Percentiles rank a stretch among this genome's conserved stretches.
Conservation (phyloP, 441 rosid genomes). For the Jatropha multifida region DNA sequence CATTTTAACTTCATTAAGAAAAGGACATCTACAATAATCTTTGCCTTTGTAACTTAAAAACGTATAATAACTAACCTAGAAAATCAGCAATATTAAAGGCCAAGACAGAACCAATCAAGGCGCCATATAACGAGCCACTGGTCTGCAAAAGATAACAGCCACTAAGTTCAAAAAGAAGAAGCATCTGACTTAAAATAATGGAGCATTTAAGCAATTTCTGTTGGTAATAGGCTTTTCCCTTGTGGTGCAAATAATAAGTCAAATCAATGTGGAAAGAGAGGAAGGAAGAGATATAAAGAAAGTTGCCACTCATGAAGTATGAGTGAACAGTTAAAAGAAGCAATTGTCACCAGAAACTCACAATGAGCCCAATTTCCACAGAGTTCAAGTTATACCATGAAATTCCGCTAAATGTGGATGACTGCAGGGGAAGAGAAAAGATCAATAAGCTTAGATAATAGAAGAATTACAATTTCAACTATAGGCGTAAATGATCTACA, state of each 20-base stretch:
- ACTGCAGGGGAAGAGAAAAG: slow-evolving; percentile 49
- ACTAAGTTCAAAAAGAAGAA: slow-evolving; percentile 1
- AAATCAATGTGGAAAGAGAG: not conserved
- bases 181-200: not conserved
- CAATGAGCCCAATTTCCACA: slow-evolving; percentile 84
- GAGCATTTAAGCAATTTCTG: not conserved
- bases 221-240: too few species aligned
- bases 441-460: slow-evolving; percentile 17
- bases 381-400: slow-evolving; percentile 88
- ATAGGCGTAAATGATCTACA: not conserved
- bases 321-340: not conserved
- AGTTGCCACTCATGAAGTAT: not conserved
- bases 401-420: slow-evolving; percentile 70
- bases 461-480: slow-evolving; percentile 4
- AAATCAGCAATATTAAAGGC: slow-evolving; percentile 87
- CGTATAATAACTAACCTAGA: slow-evolving; percentile 57
- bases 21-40: slow-evolving; percentile 20
- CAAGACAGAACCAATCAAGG: slow-evolving; percentile 86
- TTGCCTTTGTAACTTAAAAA: not conserved
- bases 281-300: not conserved
- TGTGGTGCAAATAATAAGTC: not conserved
- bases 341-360: slow-evolving; percentile 43
- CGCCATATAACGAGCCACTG: slow-evolving; percentile 96
- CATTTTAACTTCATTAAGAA: slow-evolving; percentile 25
- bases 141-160: slow-evolving; percentile 58